Evolutionary conservation across 495 filamentous ascomycete genomes (phyloP).

Genomic region (Trypethelium eluteriae): DNA sequence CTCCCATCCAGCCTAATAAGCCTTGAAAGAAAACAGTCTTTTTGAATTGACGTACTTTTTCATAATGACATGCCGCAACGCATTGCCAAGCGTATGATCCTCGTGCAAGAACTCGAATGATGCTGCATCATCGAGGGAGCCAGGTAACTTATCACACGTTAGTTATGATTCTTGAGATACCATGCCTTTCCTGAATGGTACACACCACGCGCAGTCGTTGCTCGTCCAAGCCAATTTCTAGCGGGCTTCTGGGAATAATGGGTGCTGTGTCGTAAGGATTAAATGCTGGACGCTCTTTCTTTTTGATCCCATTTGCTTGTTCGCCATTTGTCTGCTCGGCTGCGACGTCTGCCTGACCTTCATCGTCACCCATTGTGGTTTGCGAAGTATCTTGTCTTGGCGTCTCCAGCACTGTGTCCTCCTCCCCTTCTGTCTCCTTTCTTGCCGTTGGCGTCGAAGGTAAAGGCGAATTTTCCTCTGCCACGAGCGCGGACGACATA

Average conservation of each 20-base stretch:
- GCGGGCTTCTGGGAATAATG: neutral
- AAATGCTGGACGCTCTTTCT: neutral
- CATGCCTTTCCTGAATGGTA: neutral
- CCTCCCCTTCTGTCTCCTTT: neutral
- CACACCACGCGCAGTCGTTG: neutral
- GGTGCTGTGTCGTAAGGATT: neutral
- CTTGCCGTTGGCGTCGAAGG: neutral
- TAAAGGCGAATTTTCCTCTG: neutral
- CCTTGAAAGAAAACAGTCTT: too few relatives aligned
- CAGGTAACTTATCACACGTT: conserved; percentile 35
- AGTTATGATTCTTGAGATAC: neutral
- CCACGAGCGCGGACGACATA: neutral
- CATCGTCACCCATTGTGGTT: neutral
- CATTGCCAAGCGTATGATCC: conserved; percentile 92
- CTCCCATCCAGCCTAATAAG: too few relatives aligned
- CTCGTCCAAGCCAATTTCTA: neutral
- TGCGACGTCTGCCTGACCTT: neutral
- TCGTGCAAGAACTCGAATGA: conserved; percentile 87
- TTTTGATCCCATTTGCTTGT: neutral
- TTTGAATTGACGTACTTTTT: conserved; percentile 64
- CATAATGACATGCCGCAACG: conserved; percentile 91
- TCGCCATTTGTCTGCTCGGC: neutral
- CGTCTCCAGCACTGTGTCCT: neutral
- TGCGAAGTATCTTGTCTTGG: neutral
- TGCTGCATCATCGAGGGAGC: conserved; percentile 42